Evolutionary conservation across 345 rosid species (phyloP), one percentile per base, ranked within the genome.

Genomic region (Eucalyptus lansdowneana): DNA sequence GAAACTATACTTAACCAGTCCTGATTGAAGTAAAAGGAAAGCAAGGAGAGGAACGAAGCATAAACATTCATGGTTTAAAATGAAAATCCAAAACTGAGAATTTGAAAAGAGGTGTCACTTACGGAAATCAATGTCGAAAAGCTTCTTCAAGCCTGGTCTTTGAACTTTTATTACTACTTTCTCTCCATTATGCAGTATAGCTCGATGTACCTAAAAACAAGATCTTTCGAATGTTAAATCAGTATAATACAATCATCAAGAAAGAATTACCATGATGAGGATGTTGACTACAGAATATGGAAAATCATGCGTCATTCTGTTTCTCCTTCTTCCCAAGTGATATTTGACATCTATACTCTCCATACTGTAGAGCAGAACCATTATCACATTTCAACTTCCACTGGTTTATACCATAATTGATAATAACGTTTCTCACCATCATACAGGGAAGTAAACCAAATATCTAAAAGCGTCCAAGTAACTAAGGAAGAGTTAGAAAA

Each of bases 61-160:
- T 37, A 40, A 76, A 76, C 27, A 21, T 76, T 76, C 85, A 40
- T 40, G 85, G 47, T 76, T 21, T 22, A 40, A 76, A 21, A 37
- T 76, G 7, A 37, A 44, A 53, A 21, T 53, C 58, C 27, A 40
- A 76, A 40, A 7, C 47, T 21, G 85, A 76, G 6, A 3, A 60
- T 34, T 51, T 72, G 29, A 40, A 76, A 37, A 76, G 83, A 76
- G 85, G 24, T 19, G 54, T 44, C 42, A 89, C 99, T 94, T 92
- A 97, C 99, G 83, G 87, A 97, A 90, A 93, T 97, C 99, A 85
- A 97, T 96, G 92, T 97, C 99, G 86, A 97, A 97, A 69, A 97
- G 99, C 93, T 93, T 97, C 95, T 91, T 97, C 69, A 96, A 96
- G 81, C 99, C 99, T 45, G 99, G 99, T 91, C 99, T 96, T 91